A percentile compares a stretch with the other conserved stretches of the same genome.
phyloP scores from a whole-genome alignment of 495 filamentous ascomycete genomes.

The Penicillium goetzii region DNA sequence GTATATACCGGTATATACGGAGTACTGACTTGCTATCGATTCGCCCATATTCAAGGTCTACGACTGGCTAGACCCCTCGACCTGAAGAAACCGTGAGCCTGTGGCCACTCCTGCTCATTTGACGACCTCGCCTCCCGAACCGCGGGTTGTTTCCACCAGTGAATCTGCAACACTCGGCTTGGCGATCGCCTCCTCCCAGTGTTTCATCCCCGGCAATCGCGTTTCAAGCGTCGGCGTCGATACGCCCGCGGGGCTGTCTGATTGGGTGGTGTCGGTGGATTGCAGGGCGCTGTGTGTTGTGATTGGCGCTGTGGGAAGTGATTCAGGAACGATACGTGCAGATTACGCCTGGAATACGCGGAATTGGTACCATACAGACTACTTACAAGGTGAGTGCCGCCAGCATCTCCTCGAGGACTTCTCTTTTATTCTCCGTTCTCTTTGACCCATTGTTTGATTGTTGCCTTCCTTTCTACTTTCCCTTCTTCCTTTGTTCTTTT shows the following conservation, averaged over 20 bases:
- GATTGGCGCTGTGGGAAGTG: slow-evolving; percentile 22
- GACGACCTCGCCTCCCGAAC: slow-evolving; percentile 5
- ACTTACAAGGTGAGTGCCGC: slow-evolving; percentile 6
- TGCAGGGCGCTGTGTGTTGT: slow-evolving; percentile 14
- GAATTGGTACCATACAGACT: background rate
- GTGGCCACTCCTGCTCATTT: slow-evolving; percentile 21
- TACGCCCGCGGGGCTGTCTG: slow-evolving; percentile 16
- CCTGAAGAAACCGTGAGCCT: background rate
- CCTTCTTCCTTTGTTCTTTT: background rate
- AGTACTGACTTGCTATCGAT: background rate
- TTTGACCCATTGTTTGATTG: slow-evolving; percentile 6
- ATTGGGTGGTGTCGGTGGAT: slow-evolving; percentile 35
- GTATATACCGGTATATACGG: slow-evolving; percentile 7
- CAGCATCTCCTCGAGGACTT: background rate
- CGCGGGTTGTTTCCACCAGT: slow-evolving; percentile 8
- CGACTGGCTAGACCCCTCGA: background rate
- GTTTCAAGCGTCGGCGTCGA: slow-evolving; percentile 38
- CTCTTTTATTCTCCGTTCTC: slow-evolving; percentile 4
- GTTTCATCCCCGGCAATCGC: slow-evolving; percentile 40
- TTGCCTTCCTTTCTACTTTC: slow-evolving; percentile 13
- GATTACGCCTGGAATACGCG: slow-evolving; percentile 3
- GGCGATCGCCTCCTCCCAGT: slow-evolving; percentile 26
- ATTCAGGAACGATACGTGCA: slow-evolving; percentile 21
- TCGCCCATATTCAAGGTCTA: background rate
- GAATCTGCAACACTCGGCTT: slow-evolving; percentile 29